A percentile compares a stretch with the other conserved stretches of the same genome.
Conservation (phyloP, 495 filamentous ascomycete genomes). For the Daldinia grandis region DNA sequence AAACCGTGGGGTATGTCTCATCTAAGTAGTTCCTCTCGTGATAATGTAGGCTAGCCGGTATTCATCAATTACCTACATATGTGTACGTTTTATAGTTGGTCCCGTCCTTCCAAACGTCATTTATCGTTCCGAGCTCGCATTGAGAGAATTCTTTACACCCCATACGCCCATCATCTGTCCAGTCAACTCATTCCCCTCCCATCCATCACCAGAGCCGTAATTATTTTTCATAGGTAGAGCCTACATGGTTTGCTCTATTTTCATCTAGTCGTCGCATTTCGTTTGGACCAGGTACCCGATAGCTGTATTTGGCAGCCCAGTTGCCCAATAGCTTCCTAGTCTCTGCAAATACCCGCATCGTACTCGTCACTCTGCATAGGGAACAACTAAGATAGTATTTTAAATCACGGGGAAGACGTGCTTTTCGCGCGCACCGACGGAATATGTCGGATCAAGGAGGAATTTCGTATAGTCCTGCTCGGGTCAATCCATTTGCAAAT, state of each 20-base stretch:
- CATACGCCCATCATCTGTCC: constrained; percentile 32
- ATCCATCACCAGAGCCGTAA: constrained; percentile 30
- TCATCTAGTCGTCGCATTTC: constrained; percentile 33
- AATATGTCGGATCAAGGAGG: constrained; percentile 43
- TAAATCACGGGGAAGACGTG: constrained; percentile 19
- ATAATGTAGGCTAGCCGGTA: constrained; percentile 17
- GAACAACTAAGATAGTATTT: constrained; percentile 21
- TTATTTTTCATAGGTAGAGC: constrained; percentile 38
- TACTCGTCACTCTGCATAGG: constrained; percentile 36
- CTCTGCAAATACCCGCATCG: constrained; percentile 36
- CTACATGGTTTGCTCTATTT: constrained; percentile 30
- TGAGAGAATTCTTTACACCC: constrained; percentile 40
- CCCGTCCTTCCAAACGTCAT: constrained; percentile 36
- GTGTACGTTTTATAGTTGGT: constrained; percentile 24
- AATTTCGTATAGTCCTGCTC: constrained; percentile 52
- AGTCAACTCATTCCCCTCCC: constrained; percentile 35
- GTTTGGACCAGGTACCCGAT: constrained; percentile 36
- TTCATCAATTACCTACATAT: constrained; percentile 20
- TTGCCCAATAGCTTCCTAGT: constrained; percentile 33
- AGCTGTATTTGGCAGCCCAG: constrained; percentile 28
- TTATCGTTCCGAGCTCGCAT: constrained; percentile 37
- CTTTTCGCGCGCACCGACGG: constrained; percentile 18
- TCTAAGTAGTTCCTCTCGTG: constrained; percentile 42
- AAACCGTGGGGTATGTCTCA: constrained; percentile 41
- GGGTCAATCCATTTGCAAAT: constrained; percentile 47